Percentiles rank a stretch among this genome's conserved stretches.
Conservation (phyloP, 768 basidiomycete genomes). For the Naganishia kalamii region DNA sequence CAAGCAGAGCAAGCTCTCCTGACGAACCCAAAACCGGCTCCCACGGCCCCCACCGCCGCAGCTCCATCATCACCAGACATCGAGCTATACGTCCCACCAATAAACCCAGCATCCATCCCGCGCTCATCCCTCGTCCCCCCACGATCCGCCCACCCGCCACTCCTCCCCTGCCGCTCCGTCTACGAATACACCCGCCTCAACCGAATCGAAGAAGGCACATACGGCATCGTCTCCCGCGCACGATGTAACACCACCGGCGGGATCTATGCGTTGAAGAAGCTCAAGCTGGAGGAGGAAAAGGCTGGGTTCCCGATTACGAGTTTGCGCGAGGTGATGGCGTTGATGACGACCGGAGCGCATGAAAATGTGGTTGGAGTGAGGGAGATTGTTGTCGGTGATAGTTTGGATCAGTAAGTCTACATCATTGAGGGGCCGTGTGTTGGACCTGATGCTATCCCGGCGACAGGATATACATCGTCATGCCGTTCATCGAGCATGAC, state of each 20-base stretch:
- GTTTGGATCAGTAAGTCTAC: constrained; percentile 85
- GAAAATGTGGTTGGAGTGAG: constrained; percentile 96
- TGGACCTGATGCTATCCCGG: not conserved
- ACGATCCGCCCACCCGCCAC: constrained; percentile 67
- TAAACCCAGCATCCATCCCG: constrained; percentile 5
- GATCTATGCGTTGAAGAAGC: constrained; percentile 92
- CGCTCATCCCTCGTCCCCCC: constrained; percentile 52
- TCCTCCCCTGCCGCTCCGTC: constrained; percentile 82
- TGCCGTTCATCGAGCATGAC: constrained; percentile 99
- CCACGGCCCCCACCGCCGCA: not conserved
- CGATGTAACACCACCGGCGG: constrained; percentile 88
- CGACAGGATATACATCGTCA: constrained; percentile 89
- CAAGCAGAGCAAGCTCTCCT: not conserved
- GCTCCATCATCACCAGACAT: not conserved
- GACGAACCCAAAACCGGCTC: not conserved
- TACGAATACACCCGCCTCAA: constrained; percentile 90
- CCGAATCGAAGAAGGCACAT: constrained; percentile 97
- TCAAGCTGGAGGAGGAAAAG: constrained; percentile 98
- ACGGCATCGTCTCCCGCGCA: constrained; percentile 95
- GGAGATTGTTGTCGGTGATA: constrained; percentile 97
- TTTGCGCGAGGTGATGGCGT: constrained; percentile 86
- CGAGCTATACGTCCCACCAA: not conserved
- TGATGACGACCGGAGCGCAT: constrained; percentile 79
- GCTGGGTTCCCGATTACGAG: constrained; percentile 98
- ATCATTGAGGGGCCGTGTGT: not conserved